Evolutionary conservation across 2,329 filamentous ascomycete genomes (phyloP), one percentile per base, ranked within the genome.

Genomic region (Calonectria pseudoreteaudii): DNA sequence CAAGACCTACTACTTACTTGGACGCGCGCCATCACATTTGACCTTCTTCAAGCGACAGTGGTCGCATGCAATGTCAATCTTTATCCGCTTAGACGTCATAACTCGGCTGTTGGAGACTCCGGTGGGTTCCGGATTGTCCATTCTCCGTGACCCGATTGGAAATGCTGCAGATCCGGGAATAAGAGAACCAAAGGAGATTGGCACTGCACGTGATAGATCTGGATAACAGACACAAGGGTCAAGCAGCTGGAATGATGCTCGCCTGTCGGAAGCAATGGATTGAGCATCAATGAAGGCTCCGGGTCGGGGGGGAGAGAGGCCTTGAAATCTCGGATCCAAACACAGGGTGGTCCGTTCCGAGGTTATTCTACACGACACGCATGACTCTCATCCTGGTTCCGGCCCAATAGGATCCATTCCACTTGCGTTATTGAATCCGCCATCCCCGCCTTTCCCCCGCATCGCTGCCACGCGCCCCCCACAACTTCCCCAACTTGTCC

Each of bases 1-100:
- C 20, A 18, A 36, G 16, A 36, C n/a, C n/a, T n/a, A n/a, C 41
- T 41, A 70, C 77, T 80, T 38, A 85, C 84, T 80, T 72, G 84
- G 84, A 41, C 85, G 82, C 18, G 79, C 77, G 47, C 86, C 86
- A 70, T 87, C 86, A 50, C 86, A 87, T 62, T 85, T 85, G 56
- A 86, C 81, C 76, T 88, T 87, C 68, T 83, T 84, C 6, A 76
- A 74, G 14, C 86, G 83, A 72, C 86, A 87, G 7, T 82, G 82
- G 64, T 87, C 83, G 72, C 86, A 88, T 3, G 86, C 86, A 13
- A 87, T 80, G 38, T 86, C 81, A 30, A 87, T 86, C 73, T 87
- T 87, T 68, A 86, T 82, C n/a, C 86, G 81, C 73, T 87, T 87
- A 60, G 56, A 60, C 16, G 53, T 18, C n/a, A 36, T 34, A 36